Base-by-base conservation (phyloP, 495 filamentous ascomycete species). In the Aspergillus haitiensis region DNA sequence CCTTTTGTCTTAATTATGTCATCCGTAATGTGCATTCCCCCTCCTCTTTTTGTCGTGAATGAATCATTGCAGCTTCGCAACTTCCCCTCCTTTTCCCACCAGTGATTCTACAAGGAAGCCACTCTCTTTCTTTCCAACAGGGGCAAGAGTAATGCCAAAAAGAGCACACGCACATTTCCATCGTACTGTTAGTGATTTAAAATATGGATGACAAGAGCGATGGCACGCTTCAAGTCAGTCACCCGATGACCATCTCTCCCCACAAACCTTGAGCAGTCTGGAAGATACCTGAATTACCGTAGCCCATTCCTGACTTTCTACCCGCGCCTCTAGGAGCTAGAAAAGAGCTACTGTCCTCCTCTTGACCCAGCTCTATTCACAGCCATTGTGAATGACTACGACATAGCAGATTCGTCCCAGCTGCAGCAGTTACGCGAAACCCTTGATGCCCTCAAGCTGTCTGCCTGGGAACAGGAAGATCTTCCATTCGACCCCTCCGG, bases 401-500 rank as follows among this genome's bases (percentile, higher is more conserved):
- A 89, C 54, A 67, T 87, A 13, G 47, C 70, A 0, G 66, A 81
- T 11, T 59, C 76, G 0, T 55, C 71, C 16, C 76, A 81, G n/a
- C 70, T 92, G 11, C 57, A 74, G 10, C 66, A 74, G n/a, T 79
- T 84, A 13, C 77, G 82, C 8, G 61, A 77, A 12, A 77, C 77
- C 1, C 75, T 96, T 1, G 73, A 86, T 18, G 52, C 70, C 1
- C 69, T 96, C 7, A 86, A 85, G 47, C 72, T 81, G 9, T 72
- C 76, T 37, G 90, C 88, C 0, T 62, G 77, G 18, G 77, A 80
- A 18, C 88, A 93, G 61, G 86, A 91, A 63, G 76, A 81, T 13
- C 81, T 84, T 0, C 86, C 83, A 0, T 95, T 95, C 67, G 91
- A 96, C 59, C 85, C 91, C 0, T 92, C 88, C 10, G 91, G 89